Evolutionary conservation across 768 basidiomycete species (phyloP).

Genomic region (Antrodiella citrinella): DNA sequence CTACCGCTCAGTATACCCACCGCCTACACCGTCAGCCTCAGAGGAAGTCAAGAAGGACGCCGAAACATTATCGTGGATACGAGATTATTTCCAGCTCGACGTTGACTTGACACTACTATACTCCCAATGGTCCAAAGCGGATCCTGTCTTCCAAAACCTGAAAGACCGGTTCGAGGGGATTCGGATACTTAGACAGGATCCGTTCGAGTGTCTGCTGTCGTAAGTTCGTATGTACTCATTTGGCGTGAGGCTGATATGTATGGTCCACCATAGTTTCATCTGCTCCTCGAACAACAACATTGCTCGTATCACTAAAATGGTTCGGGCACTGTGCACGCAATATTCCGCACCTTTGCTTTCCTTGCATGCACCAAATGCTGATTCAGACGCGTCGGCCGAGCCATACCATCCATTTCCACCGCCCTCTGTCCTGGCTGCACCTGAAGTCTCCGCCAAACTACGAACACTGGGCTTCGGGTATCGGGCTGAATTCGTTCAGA

Average conservation of each 20-base stretch:
- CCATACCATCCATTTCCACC: constrained; percentile 80
- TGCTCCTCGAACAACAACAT: constrained; percentile 99
- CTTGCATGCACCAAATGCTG: constrained; percentile 21
- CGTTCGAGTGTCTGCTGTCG: constrained; percentile 95
- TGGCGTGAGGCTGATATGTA: neutral
- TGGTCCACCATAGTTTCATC: constrained; percentile 61
- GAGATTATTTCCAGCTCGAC: constrained; percentile 85
- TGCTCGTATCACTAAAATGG: constrained; percentile 87
- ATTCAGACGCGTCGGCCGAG: constrained; percentile 14
- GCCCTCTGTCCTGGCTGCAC: constrained; percentile 55
- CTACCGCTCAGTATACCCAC: constrained; percentile 66
- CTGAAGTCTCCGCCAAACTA: constrained; percentile 52
- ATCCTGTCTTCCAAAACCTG: constrained; percentile 65
- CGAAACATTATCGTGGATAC: constrained; percentile 68
- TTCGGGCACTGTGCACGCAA: constrained; percentile 69
- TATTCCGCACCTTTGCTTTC: constrained; percentile 68
- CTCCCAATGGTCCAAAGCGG: constrained; percentile 61
- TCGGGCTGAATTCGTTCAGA: constrained; percentile 83
- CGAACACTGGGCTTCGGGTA: constrained; percentile 92
- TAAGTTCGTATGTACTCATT: constrained; percentile 34
- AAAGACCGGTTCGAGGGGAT: constrained; percentile 70
- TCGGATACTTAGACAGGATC: constrained; percentile 83
- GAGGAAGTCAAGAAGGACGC: constrained; percentile 36
- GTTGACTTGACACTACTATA: constrained; percentile 68
- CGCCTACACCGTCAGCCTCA: constrained; percentile 24